Evolutionary conservation across 2,329 filamentous ascomycete genomes (phyloP), one percentile per base, ranked within the genome.

Genomic region (Ophiostoma tasmaniense): DNA sequence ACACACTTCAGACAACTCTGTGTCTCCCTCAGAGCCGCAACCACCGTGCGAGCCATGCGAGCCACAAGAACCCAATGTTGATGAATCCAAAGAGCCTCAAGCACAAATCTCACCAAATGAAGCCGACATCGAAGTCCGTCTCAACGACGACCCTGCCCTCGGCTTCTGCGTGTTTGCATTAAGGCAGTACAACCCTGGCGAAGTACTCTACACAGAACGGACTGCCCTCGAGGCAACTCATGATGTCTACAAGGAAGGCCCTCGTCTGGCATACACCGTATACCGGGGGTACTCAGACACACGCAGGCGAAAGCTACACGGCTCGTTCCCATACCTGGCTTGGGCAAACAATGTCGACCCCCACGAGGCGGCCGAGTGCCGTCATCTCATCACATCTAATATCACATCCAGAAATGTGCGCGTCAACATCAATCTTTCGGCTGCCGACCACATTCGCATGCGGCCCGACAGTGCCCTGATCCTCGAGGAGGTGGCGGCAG

Each of bases 111-210:
- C 33, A 33, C 33, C 5, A 33, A 33, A 33, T 33, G 33, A 8
- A 33, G 20, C 35, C 62, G 69, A 66, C 45, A 65, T 73, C 4
- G 52, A 69, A 64, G 70, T 73, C 28, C 68, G 72, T 22, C 69
- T 71, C 65, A 70, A 70, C 67, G 33, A 65, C 42, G 64, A 72
- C 70, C 66, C 71, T 0, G 42, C 66, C 20, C 67, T 78, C 6
- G 76, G 76, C 64, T 75, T 75, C 64, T 75, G 76, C 64, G 73
- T 78, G 66, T 77, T 75, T 66, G 76, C 76, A 7, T 70, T 73
- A n/a, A 72, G 73, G 22, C 65, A 72, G 67, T 72, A 75, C 37
- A 35, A 35, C 3, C 65, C 70, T 14, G 73, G 72, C 28, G 74
- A 77, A 35, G 71, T 72, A 62, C 71, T 77, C 66, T 76, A 75